Evolutionary conservation across 1,284 basidiomycete species (phyloP), one percentile per base, ranked within the genome.

Genomic region (Heterobasidion annosum): DNA sequence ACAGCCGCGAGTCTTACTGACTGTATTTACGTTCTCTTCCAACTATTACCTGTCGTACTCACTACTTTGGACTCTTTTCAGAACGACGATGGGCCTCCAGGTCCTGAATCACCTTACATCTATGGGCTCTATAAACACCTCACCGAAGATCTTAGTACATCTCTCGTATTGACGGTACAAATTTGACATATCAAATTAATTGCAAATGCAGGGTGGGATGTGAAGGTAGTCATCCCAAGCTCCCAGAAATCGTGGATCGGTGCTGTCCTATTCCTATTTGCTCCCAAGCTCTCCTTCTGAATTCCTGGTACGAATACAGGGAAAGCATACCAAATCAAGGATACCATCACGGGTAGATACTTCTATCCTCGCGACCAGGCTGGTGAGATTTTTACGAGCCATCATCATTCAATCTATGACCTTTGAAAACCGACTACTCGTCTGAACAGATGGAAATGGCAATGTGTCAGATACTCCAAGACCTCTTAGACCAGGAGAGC

Each of bases 231-330:
- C 55, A 73, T 96, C 15, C 93, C 93, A 1, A 86, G 85, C 61
- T 79, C 84, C 15, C 93, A 97, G 68, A 93, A 91, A 68, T 91
- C 88, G 42, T 97, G 93, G 93, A 91, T 92, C 47, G 88, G 88
- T 85, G 57, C 54, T 69, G 61, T 25, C 42, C 37, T 46, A 33
- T 56, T 19, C 43, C 51, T 13, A 10, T 56, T 16, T 40, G 52
- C 34, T 55, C 45, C 55, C 34, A 37, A 50, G 5, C 50, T 44
- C 42, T 55, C 2, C 33, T 49, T 16, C 32, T 43, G 46, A 40
- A 54, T 62, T 35, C 55, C 51, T 16, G 15, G 25, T 6, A 16
- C 33, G 51, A 25, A 51, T 67, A 58, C 68, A 82, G 91, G 91
- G 47, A 91, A 91, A 65, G 88, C 91, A 34, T 93, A 86, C 64